phyloP scores from a whole-genome alignment of 1,139 yeast species.

The Yamadazyma taylorii region DNA sequence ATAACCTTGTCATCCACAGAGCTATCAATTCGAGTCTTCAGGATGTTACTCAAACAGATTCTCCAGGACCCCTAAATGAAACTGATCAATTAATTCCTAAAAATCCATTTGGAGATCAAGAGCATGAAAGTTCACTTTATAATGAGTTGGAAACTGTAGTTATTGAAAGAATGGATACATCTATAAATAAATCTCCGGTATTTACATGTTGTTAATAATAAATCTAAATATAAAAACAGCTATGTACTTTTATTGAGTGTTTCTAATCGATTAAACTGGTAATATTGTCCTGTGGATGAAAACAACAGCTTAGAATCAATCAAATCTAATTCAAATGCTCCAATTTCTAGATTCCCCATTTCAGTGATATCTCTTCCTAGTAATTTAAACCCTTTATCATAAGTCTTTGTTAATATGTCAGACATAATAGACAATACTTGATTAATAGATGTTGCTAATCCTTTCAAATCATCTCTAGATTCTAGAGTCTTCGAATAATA shows the following conservation, averaged over 20 bases:
- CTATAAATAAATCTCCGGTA: slow-evolving; percentile 58
- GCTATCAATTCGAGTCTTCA: slow-evolving; percentile 6
- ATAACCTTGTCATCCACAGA: slow-evolving; percentile 4
- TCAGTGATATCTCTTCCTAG: background rate
- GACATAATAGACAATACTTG: slow-evolving; percentile 53
- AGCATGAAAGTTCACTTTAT: background rate
- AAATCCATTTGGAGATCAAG: slow-evolving; percentile 14
- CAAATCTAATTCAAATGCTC: slow-evolving; percentile 41
- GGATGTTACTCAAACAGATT: slow-evolving; percentile 5
- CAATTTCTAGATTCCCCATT: slow-evolving; percentile 32
- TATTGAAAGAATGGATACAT: slow-evolving; percentile 62
- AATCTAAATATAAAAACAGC: background rate
- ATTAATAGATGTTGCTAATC: slow-evolving; percentile 37
- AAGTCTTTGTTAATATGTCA: slow-evolving; percentile 43
- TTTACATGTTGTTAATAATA: slow-evolving; percentile 64
- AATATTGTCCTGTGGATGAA: slow-evolving; percentile 25
- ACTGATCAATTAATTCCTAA: background rate
- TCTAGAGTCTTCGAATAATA: slow-evolving; percentile 5
- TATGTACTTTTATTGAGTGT: background rate
- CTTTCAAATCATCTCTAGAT: slow-evolving; percentile 7
- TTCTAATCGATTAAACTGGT: slow-evolving; percentile 4
- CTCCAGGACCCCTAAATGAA: no score
- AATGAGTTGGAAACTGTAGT: slow-evolving; percentile 12
- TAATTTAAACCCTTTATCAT: slow-evolving; percentile 8
- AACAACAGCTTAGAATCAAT: slow-evolving; percentile 36